phyloP scores from a whole-genome alignment of 2,329 filamentous ascomycete genomes.

The Fusarium xyrophilum region DNA sequence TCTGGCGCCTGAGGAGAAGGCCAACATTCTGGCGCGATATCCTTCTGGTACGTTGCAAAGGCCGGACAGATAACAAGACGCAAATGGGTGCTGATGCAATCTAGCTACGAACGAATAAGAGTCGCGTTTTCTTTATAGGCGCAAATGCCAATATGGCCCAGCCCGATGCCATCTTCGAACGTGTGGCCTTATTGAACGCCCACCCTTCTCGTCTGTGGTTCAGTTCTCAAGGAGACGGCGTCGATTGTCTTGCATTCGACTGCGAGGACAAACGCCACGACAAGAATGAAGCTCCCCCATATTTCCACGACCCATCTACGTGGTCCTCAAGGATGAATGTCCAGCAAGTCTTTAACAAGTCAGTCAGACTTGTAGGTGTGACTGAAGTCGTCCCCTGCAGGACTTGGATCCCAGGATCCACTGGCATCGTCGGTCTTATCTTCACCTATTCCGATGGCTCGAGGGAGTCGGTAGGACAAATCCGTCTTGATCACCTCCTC shows the following conservation, averaged over 20 bases:
- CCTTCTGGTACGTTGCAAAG: background rate
- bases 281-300: background rate
- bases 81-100: background rate
- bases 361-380: background rate
- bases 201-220: conserved; percentile 8
- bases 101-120: conserved; percentile 12
- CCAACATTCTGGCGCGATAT: conserved; percentile 8
- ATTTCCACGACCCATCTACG: background rate
- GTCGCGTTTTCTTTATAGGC: conserved; percentile 7
- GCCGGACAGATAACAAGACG: fast-evolving
- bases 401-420: conserved; percentile 7
- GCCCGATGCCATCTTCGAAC: background rate
- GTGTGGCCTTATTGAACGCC: background rate
- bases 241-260: conserved; percentile 16
- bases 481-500: conserved; percentile 12
- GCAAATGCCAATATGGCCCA: background rate
- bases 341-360: background rate
- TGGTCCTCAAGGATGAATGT: background rate
- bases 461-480: conserved; percentile 11
- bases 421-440: conserved; percentile 9
- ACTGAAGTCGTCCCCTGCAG: background rate
- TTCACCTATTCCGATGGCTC: conserved; percentile 11
- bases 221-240: background rate
- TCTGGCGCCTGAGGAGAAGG: conserved; percentile 6
- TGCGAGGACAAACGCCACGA: background rate